Evolutionary conservation across 2,329 filamentous ascomycete species (phyloP), one percentile per base, ranked within the genome.

Genomic region (Leptodontidium sp.): DNA sequence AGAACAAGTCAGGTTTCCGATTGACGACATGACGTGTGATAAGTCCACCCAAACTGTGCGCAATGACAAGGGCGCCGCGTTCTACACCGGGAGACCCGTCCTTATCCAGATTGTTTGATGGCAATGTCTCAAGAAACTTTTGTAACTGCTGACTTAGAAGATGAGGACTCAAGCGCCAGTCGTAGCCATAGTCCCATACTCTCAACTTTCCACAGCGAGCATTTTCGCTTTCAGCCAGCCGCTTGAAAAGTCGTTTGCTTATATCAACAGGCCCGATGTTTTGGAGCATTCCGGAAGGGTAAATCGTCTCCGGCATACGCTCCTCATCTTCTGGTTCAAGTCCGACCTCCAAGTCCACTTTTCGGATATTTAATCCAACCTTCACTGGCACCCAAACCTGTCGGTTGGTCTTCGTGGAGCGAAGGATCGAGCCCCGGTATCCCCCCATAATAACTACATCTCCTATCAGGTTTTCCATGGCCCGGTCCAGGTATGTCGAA

Each of bases 321-420:
- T 93, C 91, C 76, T 98, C 95, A 67, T 97, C 94, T 74, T 94
- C 91, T 1, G 88, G 88, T 15, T 92, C 86, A 4, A 98, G 81
- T 0, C 94, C 94, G 11, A 98, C 91, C 78, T 97, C 93, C 4
- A 98, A 84, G 77, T 98, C 93, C 1, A 95, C 94, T 77, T 96
- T 97, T 66, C 94, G 90, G 70, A 98, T 87, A 74, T 97, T 97
- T 62, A 98, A 82, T 0, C 95, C 94, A 35, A 97, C 91, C 80
- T 98, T 98, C 76, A 98, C 90, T 0, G 94, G 94, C 1, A 97
- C 93, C 95, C 95, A 98, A 0, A 97, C 82, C 77, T 97, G 93
- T n/a, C 93, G 89, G 76, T 95, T 89, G 4, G 92, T 87, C 70
- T 93, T 90, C 12, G 93, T 91, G 12, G 93, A 97, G 38, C 94